phyloP scores from a whole-genome alignment of 2,329 filamentous ascomycete genomes.

The Phoma sp. region DNA sequence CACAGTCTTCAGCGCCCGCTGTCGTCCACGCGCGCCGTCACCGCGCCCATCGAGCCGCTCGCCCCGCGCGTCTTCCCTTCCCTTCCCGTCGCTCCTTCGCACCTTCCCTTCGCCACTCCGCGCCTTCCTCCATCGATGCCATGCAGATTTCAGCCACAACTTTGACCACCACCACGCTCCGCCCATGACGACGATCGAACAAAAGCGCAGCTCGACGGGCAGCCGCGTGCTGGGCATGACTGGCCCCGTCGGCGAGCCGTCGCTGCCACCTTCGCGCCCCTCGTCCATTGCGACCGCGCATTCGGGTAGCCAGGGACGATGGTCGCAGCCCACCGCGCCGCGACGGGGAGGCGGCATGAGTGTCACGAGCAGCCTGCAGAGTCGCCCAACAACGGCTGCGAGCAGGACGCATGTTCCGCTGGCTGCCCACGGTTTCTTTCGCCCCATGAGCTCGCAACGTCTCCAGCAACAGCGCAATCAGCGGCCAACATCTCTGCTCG shows the following conservation, averaged over 20 bases:
- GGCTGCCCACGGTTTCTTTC: conserved; percentile 90
- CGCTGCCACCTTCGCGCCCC: conserved; percentile 57
- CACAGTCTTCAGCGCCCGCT: conserved; percentile 8
- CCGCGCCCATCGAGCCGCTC: conserved; percentile 10
- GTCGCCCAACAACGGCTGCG: conserved; percentile 68
- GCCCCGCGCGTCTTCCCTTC: conserved; percentile 25
- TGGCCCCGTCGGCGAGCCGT: conserved; percentile 57
- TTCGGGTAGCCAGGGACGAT: conserved; percentile 54
- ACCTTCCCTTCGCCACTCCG: conserved; percentile 10
- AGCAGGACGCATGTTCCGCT: conserved; percentile 90
- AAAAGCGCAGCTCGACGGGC: conserved; percentile 45
- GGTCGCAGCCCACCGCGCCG: conserved; percentile 64
- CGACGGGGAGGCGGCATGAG: conserved; percentile 56
- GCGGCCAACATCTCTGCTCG: conserved; percentile 53
- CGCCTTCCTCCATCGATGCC: conserved; percentile 32
- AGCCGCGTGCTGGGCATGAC: conserved; percentile 50
- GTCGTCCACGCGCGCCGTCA: conserved; percentile 12
- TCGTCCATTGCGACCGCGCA: conserved; percentile 51
- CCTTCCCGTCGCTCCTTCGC: conserved; percentile 30
- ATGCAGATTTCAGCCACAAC: conserved; percentile 42
- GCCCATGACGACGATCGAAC: conserved; percentile 42
- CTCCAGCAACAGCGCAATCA: conserved; percentile 86
- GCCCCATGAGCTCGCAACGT: conserved; percentile 94
- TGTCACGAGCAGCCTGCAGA: conserved; percentile 54
- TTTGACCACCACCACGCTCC: conserved; percentile 36